These are phyloP conservation scores for Exophiala sp. DNA, from an alignment of 2,329 filamentous ascomycete genomes.

Conservation along the genomic window DNA sequence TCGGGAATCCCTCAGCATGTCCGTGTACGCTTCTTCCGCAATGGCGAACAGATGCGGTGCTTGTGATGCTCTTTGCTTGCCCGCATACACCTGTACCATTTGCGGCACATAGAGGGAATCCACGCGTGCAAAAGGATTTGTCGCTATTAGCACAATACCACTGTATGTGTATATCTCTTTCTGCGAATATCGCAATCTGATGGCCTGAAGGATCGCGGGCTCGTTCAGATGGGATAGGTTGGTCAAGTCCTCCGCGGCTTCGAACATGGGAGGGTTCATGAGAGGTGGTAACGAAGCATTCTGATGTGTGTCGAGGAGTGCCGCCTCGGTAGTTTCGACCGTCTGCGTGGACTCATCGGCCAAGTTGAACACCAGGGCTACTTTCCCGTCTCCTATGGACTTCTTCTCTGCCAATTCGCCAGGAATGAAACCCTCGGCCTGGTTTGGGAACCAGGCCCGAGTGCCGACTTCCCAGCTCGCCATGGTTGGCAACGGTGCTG, in stretches of 20 bases:
- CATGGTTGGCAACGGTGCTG: conserved; percentile 78
- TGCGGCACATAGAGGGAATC: conserved; percentile 97
- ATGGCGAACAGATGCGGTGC: conserved; percentile 98
- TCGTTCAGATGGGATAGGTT: conserved; percentile 98
- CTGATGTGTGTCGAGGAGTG: conserved; percentile 65
- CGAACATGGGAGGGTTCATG: conserved; percentile 97
- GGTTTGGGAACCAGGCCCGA: conserved; percentile 96
- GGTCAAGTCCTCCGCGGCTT: conserved; percentile 96
- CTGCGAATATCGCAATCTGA: conserved; percentile 92
- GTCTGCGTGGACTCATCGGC: conserved; percentile 82
- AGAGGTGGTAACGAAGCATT: conserved; percentile 77
- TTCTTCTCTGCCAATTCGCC: conserved; percentile 88
- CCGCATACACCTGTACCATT: conserved; percentile 99
- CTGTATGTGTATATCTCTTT: conserved; percentile 99
- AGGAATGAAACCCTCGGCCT: conserved; percentile 93
- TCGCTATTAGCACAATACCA: conserved; percentile 96
- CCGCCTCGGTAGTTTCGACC: conserved; percentile 71
- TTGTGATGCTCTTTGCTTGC: conserved; percentile 92
- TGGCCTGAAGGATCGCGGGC: conserved; percentile 95
- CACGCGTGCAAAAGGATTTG: conserved; percentile 94
- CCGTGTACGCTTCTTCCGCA: conserved; percentile 96
- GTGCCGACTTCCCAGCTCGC: conserved; percentile 77
- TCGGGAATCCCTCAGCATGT: conserved; percentile 93
- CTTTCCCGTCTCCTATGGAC: conserved; percentile 76
- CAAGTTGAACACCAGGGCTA: conserved; percentile 70